Base-by-base conservation (phyloP, 306 rosid genomes). In the Styphnolobium japonicum region DNA sequence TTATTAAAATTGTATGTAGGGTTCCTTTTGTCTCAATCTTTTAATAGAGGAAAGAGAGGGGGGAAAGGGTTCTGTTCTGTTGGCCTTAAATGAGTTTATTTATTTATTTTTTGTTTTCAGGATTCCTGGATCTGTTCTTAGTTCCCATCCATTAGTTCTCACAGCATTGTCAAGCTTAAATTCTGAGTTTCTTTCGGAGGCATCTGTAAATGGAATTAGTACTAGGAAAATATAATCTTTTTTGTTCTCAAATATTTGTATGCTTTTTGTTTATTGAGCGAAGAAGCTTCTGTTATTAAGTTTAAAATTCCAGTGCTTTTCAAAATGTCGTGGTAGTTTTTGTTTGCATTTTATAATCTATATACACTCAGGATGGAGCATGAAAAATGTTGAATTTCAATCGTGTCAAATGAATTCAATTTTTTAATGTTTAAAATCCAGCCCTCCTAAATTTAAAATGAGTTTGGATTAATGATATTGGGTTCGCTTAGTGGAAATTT, bases 121-220 rank as follows among this genome's bases (percentile, higher is more conserved):
- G 91, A 85, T 96, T 75, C 94, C 97, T 11, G 99, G 97, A 74
- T 86, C 92, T 76, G 82, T 89, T 86, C 98, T 96, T 75, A 91
- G 94, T 80, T 83, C 97, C 66, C 97, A 96, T 70, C 99, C 98
- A 6, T 86, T 96, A 86, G 98, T 93, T 84, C 96, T 89, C 72
- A 89, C 97, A 15, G 97, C 99, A 76, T 84, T 96, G 76, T 89
- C 98, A 65, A 96, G 93, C 88, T 91, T 96, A 89, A 90, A 87
- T 88, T 88, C 97, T 25, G 99, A 93, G 62, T 75, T 90, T 67
- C 89, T 96, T 68, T 96, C 97, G 21, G 99, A 96, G 93, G 99
- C 98, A 39, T 83, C 98, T n/a, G 99, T 91, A 76, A 96, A 96
- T 76, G 99, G 99, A 93, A 91, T 57, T 64, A 67, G 65, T 76